Percentiles rank a stretch among this genome's conserved stretches.
Evolutionary conservation across 176 grass and related monocot species (phyloP).

Genomic region (Triticum dicoccoides): DNA sequence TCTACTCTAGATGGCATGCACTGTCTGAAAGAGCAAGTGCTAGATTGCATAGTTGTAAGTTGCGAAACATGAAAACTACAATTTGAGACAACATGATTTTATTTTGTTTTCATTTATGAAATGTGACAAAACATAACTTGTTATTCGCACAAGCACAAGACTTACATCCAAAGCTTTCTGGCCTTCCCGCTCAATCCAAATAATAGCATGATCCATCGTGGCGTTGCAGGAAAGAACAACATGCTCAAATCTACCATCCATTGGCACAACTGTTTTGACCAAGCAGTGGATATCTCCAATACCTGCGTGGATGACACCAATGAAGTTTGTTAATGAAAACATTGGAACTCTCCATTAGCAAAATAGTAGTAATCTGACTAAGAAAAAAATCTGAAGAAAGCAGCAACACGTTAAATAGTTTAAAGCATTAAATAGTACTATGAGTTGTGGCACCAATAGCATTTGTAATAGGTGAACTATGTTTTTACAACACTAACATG

Average conservation of each 20-base stretch:
- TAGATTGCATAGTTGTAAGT: not conserved
- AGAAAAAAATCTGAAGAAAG: not conserved
- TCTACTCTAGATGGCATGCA: conserved; percentile 2
- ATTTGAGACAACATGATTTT: not conserved
- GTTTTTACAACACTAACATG: too few species aligned
- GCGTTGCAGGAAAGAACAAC: conserved; percentile 96
- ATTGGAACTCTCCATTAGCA: not conserved
- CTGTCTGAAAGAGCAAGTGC: not conserved
- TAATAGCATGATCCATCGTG: conserved; percentile 71
- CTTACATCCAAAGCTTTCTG: conserved; percentile 82
- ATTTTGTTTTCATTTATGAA: not conserved
- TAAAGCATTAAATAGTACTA: not conserved
- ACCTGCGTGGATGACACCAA: conserved; percentile 44
- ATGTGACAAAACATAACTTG: not conserved
- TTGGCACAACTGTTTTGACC: conserved; percentile 81
- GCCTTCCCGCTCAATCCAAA: conserved; percentile 84
- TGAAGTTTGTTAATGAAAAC: not conserved
- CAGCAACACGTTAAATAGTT: not conserved
- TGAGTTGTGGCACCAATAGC: not conserved
- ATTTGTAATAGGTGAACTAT: too few species aligned
- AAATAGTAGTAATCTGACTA: not conserved
- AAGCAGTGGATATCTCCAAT: conserved; percentile 74
- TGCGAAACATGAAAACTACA: not conserved
- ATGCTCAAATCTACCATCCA: conserved; percentile 93
- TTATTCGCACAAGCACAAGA: not conserved